These are phyloP conservation scores for Lyophyllum decastes DNA, from an alignment of 768 basidiomycete genomes.

Conservation along the genomic window DNA sequence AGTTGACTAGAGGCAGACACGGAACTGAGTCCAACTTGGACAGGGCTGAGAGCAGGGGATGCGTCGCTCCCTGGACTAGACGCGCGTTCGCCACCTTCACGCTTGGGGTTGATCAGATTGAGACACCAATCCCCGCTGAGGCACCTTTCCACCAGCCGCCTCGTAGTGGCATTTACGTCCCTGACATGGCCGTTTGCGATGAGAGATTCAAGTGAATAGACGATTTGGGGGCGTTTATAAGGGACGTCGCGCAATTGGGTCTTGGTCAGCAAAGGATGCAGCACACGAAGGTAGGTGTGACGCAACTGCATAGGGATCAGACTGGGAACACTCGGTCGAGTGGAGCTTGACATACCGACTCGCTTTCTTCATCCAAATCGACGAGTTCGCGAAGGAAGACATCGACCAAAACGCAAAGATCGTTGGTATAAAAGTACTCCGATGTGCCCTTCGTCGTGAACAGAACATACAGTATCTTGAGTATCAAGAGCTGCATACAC, in stretches of 20 bases:
- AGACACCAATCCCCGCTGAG: constrained; percentile 87
- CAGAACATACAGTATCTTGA: constrained; percentile 93
- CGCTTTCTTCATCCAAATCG: constrained; percentile 90
- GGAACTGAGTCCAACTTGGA: constrained; percentile 24
- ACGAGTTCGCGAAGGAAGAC: constrained; percentile 95
- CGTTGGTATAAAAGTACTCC: constrained; percentile 98
- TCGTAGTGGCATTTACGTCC: constrained; percentile 85
- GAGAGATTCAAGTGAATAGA: constrained; percentile 78
- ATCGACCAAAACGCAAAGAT: constrained; percentile 93
- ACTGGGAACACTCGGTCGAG: background rate
- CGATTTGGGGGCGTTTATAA: constrained; percentile 92
- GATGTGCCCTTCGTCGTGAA: constrained; percentile 92
- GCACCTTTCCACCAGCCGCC: constrained; percentile 89
- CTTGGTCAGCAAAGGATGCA: constrained; percentile 92
- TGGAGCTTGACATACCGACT: constrained; percentile 59
- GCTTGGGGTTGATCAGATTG: constrained; percentile 50
- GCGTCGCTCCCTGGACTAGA: constrained; percentile 47
- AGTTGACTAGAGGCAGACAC: constrained; percentile 34
- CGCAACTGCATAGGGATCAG: constrained; percentile 56
- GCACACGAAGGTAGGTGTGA: constrained; percentile 95
- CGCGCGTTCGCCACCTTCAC: constrained; percentile 8
- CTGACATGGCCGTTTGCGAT: constrained; percentile 73
- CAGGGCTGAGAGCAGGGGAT: constrained; percentile 38
- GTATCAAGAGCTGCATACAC: constrained; percentile 91
- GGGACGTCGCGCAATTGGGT: constrained; percentile 85